Evolutionary conservation across 129 eudicot genomes (phyloP).

Genomic region (Erigeron canadensis): DNA sequence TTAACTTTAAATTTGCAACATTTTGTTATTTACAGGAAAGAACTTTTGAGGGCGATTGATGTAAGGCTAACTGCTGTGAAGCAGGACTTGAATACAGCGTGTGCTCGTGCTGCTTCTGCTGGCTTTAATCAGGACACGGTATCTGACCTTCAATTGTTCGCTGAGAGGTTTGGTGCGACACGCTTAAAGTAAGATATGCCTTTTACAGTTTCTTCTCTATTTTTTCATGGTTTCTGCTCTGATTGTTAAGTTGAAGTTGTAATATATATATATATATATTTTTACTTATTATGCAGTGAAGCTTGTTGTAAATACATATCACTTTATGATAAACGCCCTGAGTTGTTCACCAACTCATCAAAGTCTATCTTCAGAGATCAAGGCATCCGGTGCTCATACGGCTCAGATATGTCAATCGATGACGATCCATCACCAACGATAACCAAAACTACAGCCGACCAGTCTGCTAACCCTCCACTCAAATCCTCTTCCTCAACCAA

Average conservation of each 20-base stretch:
- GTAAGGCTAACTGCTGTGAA: constrained; percentile 79
- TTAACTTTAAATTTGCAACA: neutral
- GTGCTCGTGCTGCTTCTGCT: constrained; percentile 84
- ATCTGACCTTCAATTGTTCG: constrained; percentile 78
- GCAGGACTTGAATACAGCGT: constrained; percentile 76
- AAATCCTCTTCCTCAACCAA: constrained; percentile 28
- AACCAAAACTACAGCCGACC: neutral
- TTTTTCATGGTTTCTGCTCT: neutral
- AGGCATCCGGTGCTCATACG: constrained; percentile 67
- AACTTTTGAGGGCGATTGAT: constrained; percentile 93
- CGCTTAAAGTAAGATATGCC: constrained; percentile 72
- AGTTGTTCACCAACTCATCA: constrained; percentile 46
- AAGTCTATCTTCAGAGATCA: constrained; percentile 47
- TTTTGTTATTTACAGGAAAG: constrained; percentile 62
- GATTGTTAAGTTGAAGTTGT: neutral
- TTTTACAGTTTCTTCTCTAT: neutral
- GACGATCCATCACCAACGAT: constrained; percentile 49
- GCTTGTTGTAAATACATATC: constrained; percentile 78
- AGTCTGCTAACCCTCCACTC: constrained; percentile 14
- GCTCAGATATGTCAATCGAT: constrained; percentile 93
- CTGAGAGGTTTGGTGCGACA: constrained; percentile 80
- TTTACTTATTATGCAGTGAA: constrained; percentile 53
- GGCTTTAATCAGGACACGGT: constrained; percentile 71
- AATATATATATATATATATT: neutral
- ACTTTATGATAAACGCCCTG: constrained; percentile 61